These are phyloP conservation scores for Torulaspora quercuum DNA, from an alignment of 805 yeast species.

Conservation along the genomic window DNA sequence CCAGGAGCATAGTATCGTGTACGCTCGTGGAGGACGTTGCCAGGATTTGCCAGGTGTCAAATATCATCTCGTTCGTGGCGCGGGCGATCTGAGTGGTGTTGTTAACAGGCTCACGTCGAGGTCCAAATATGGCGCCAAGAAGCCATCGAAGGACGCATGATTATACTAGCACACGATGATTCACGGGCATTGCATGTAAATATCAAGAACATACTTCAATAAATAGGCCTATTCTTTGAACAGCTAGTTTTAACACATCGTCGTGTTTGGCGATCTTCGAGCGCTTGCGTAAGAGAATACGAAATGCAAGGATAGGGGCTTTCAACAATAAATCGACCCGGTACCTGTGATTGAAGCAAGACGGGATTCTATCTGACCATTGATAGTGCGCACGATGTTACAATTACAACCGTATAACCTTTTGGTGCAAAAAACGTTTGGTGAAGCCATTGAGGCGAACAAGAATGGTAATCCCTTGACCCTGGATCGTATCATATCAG, in stretches of 20 bases:
- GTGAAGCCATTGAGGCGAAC: constrained; percentile 46
- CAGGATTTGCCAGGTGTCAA: constrained; percentile 98
- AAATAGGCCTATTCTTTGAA: constrained; percentile 2
- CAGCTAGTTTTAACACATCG: not conserved
- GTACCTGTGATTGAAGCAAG: too few relatives aligned
- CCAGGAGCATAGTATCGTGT: constrained; percentile 95
- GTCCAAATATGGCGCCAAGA: constrained; percentile 91
- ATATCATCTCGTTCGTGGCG: constrained; percentile 90
- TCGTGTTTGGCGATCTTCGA: constrained; percentile 2
- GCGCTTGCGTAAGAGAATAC: too few relatives aligned
- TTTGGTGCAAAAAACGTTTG: constrained; percentile 73
- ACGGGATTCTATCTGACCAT: constrained; percentile 1
- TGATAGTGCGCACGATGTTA: constrained; percentile 67
- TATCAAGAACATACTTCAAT: too few relatives aligned
- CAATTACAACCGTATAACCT: constrained; percentile 82
- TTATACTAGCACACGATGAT: too few relatives aligned
- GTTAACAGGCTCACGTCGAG: constrained; percentile 88
- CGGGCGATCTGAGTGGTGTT: constrained; percentile 89
- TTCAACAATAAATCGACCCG: too few relatives aligned
- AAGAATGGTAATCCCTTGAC: constrained; percentile 30
- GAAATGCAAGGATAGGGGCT: too few relatives aligned
- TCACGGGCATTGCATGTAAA: too few relatives aligned
- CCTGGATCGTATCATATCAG: constrained; percentile 85
- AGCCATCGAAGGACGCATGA: constrained; percentile 49
- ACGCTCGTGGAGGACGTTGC: constrained; percentile 96